Base-by-base conservation (phyloP, 192 early-diverging fungal genomes). In the Backusella psychrophila region DNA sequence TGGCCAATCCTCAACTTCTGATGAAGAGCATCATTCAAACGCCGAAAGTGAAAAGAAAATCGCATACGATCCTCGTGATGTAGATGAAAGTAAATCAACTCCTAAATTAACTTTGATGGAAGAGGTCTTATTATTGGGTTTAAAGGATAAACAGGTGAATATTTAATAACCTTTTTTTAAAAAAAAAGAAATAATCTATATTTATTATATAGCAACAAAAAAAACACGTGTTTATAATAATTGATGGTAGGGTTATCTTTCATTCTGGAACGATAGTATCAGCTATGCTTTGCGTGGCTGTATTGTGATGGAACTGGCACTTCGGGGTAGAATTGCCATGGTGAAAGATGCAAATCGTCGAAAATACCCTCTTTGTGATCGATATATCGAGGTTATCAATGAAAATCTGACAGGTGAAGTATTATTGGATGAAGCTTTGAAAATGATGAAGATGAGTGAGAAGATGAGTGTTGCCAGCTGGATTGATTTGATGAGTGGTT, bases 241-340 rank as follows among this genome's bases (percentile, higher is more conserved):
- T 63, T 33, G 29, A 35, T 68, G 35, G 14, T 86, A 97, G 90
- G 97, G 97, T 1, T 96, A 97, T 75, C 89, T 99, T 44, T 97
- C 96, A 31, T 99, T 99, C 81, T 99, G 97, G 97, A 99, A 99
- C 84, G 97, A 99, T 85, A 96, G 95, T 81, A 95, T 99, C 70
- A 97, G 95, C 26, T 99, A 99, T 85, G 94, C 96, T 1, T 83
- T 99, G 19, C 89, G 97, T 75, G 97, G 96, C 15, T 94, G 93
- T 74, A 99, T 99, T 79, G 86, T 99, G 41, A 96, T 98, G 88
- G 97, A 99, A 85, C 87, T 99, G 8, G 97, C 97, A 7, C 90
- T 99, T 71, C 90, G 97, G 17, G 91, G 92, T 44, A 90, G 97
- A 21, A 94, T 99, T 75, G 90, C 90, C 12, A 94, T 95, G 78